Evolutionary conservation across 140 eudicot species (phyloP), one percentile per base, ranked within the genome.

Genomic region (Bidens hawaiensis): DNA sequence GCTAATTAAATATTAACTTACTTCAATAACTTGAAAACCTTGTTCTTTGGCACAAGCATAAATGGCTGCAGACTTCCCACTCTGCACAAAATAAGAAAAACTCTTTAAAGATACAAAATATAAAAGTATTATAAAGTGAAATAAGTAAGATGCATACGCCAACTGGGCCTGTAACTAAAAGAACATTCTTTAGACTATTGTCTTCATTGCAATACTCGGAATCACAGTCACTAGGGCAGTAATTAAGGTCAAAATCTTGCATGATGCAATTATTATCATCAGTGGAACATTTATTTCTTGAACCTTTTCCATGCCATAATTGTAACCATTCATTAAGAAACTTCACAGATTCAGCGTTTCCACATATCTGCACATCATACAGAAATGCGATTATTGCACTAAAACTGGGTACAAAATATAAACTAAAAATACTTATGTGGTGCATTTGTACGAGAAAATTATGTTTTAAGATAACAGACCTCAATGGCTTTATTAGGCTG

Each of bases 21-120:
- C 99, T 89, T 94, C 99, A 54, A 94, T 88, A 63, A 94, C 83
- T 75, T 88, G 94, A 78, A 94, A 94, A 45, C 99, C 97, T 74
- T 85, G 95, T 70, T 94, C 99, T 75, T 84, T 83, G 45, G 97
- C 95, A 81, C 99, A 94, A 33, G 97, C 94, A 81, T 88, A 94
- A 34, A 94, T 79, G 73, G 99, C 95, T 33, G 99, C 99, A 62
- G 99, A 88, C 63, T 94, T 94, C 59, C 99, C 99, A 75, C 99
- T 77, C 99, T 94, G 80, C 75, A 68, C 25, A 24, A 45, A 26
- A 41, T 16, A 52, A 72, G 23, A 65, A 22, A 61, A 41, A 50
- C 75, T 12, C 38, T 45, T 31, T 69, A 4, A 64, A 62, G 5
- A 18, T 19, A 26, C 24, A 53, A 30, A 26, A 41, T 22, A 27